Evolutionary conservation across 495 filamentous ascomycete species (phyloP).

Genomic region (Cercophora newfieldiana): DNA sequence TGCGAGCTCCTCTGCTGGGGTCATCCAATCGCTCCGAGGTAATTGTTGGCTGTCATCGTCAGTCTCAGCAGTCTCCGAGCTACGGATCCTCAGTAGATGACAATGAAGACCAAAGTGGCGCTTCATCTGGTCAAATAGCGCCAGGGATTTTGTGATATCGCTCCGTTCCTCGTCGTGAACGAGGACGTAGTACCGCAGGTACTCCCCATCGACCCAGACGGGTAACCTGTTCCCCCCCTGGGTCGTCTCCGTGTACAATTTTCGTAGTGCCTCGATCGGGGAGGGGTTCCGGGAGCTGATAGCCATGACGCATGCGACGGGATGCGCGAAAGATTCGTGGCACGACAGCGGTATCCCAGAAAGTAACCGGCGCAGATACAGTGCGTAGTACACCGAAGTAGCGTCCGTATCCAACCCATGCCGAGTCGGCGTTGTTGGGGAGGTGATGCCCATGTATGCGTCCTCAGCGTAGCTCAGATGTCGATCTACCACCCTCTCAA

Average conservation of each 20-base stretch:
- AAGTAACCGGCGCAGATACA: conserved; percentile 80
- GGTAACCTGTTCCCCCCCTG: conserved; percentile 68
- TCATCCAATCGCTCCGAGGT: conserved; percentile 82
- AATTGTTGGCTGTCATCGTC: conserved; percentile 88
- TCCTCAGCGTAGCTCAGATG: conserved; percentile 55
- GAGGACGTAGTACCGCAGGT: conserved; percentile 91
- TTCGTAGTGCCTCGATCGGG: conserved; percentile 80
- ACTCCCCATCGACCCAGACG: conserved; percentile 82
- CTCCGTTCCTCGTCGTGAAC: conserved; percentile 96
- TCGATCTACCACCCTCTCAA: conserved; percentile 54
- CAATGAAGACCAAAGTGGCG: conserved; percentile 94
- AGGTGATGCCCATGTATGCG: conserved; percentile 42
- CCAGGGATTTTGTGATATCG: conserved; percentile 84
- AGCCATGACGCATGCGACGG: conserved; percentile 92
- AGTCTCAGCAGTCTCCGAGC: conserved; percentile 79
- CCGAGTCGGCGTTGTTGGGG: conserved; percentile 37
- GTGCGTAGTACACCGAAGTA: conserved; percentile 67
- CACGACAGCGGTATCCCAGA: conserved; percentile 73
- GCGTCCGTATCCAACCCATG: conserved; percentile 40
- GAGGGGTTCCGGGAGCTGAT: conserved; percentile 82
- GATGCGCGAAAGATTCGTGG: conserved; percentile 92
- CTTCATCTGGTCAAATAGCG: conserved; percentile 96
- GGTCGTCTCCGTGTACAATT: conserved; percentile 75
- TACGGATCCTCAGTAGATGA: conserved; percentile 82
- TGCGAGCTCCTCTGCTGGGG: conserved; percentile 79